phyloP scores from a whole-genome alignment of 352 stramenopile genomes.

The Globisporangium barbulae region DNA sequence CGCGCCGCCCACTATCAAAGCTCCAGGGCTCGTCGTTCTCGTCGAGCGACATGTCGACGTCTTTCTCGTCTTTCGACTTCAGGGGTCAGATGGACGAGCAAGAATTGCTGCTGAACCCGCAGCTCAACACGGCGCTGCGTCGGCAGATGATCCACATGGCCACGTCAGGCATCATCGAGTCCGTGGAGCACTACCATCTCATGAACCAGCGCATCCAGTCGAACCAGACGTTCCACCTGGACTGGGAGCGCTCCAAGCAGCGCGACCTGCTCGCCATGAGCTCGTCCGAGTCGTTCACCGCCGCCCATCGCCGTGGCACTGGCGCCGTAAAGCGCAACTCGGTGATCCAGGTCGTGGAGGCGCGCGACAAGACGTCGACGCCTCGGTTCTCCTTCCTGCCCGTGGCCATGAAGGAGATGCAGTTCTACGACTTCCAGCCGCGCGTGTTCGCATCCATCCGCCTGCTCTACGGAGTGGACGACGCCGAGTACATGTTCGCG shows the following conservation, averaged over 20 bases:
- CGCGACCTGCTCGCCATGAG: constrained; percentile 41
- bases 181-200: constrained; percentile 75
- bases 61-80: constrained; percentile 2
- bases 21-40: constrained; percentile 14
- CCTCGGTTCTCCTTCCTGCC: constrained; percentile 64
- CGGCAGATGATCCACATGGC: constrained; percentile 89
- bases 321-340: constrained; percentile 40
- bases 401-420: constrained; percentile 75
- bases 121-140: constrained; percentile 83
- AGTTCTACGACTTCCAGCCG: constrained; percentile 86
- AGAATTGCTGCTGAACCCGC: constrained; percentile 58
- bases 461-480: constrained; percentile 58
- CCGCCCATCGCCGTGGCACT: constrained; percentile 1
- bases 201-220: constrained; percentile 61
- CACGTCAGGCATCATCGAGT: constrained; percentile 86
- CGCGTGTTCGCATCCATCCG: constrained; percentile 78
- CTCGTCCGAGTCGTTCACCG: constrained; percentile 37
- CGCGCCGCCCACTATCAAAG: neutral
- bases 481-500: constrained; percentile 74
- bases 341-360: constrained; percentile 64
- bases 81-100: constrained; percentile 24
- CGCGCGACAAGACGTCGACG: constrained; percentile 35
- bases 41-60: constrained; percentile 7
- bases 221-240: constrained; percentile 80
- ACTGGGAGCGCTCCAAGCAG: constrained; percentile 74